Evolutionary conservation across 176 grass and related monocot species (phyloP).

Genomic region (Triticum turgidum): DNA sequence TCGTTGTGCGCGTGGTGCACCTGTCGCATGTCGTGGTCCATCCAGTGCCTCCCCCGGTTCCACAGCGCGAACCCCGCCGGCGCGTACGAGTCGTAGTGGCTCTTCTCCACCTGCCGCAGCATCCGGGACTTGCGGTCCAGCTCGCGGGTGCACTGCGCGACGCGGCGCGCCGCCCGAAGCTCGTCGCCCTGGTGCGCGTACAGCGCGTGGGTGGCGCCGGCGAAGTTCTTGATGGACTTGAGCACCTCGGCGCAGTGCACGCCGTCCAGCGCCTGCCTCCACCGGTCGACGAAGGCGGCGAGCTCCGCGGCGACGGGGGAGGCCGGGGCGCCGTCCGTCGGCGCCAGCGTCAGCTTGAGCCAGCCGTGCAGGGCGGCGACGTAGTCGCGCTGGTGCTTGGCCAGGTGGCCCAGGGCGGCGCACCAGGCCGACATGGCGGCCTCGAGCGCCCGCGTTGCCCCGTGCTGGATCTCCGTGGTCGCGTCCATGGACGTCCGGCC

Average conservation of each 20-base stretch:
- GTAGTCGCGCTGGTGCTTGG: conserved; percentile 67
- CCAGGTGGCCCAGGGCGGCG: conserved; percentile 40
- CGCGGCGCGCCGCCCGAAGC: conserved; percentile 40
- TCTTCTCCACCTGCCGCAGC: conserved; percentile 63
- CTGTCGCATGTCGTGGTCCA: conserved; percentile 30
- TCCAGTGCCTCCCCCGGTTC: conserved; percentile 37
- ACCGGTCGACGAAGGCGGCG: conserved; percentile 50
- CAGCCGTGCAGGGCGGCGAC: conserved; percentile 43
- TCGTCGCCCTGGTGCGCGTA: conserved; percentile 66
- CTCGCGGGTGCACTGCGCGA: conserved; percentile 40
- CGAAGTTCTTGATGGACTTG: conserved; percentile 53
- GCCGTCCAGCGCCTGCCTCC: conserved; percentile 54
- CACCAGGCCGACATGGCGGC: conserved; percentile 54
- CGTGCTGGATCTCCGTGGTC: conserved; percentile 64
- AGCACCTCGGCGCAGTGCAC: conserved; percentile 47
- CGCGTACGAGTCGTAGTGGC: conserved; percentile 66
- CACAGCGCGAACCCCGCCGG: conserved; percentile 25
- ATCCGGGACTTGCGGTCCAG: conserved; percentile 59
- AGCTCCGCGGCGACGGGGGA: conserved; percentile 46
- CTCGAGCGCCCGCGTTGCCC: conserved; percentile 59
- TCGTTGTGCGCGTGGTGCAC: conserved; percentile 35
- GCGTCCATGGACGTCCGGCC: conserved; percentile 48
- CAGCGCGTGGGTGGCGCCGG: conserved; percentile 27
- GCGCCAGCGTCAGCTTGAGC: conserved; percentile 58
- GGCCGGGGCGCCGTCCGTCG: not conserved